Evolutionary conservation across 306 rosid species (phyloP).

Genomic region (Trichosanthes cucumerina): DNA sequence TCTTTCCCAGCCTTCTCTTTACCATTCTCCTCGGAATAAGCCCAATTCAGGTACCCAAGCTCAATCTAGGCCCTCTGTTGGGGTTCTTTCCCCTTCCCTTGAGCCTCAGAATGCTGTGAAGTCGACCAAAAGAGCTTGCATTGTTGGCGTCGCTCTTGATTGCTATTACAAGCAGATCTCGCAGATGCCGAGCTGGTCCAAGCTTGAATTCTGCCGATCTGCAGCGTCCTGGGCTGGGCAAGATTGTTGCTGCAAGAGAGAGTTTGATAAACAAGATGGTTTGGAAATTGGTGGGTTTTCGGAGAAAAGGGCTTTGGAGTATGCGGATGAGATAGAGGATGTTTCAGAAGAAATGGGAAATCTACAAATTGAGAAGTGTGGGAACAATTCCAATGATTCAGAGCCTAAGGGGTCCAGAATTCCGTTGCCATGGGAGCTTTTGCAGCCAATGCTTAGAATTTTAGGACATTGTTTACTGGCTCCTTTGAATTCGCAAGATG

Average conservation of each 20-base stretch:
- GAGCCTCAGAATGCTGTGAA: constrained; percentile 80
- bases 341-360: constrained; percentile 32
- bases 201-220: constrained; percentile 64
- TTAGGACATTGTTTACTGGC: constrained; percentile 85
- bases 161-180: constrained; percentile 84
- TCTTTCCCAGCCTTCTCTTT: constrained; percentile 80
- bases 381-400: constrained; percentile 3
- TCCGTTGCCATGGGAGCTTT: constrained; percentile 92
- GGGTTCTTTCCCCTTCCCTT: constrained; percentile 57
- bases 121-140: constrained; percentile 77
- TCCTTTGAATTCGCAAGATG: constrained; percentile 67
- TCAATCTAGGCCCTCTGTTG: constrained; percentile 30
- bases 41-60: neutral
- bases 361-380: constrained; percentile 30
- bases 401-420: constrained; percentile 46
- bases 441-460: constrained; percentile 76
- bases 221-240: constrained; percentile 75
- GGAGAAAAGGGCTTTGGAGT: constrained; percentile 17
- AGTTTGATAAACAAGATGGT: constrained; percentile 28
- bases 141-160: constrained; percentile 73
- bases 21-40: constrained; percentile 49
- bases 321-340: constrained; percentile 27
- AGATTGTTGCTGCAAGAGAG: constrained; percentile 53
- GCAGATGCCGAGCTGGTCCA: constrained; percentile 94
- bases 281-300: constrained; percentile 18